These are phyloP conservation scores for Talaromyces stipitatus DNA, from an alignment of 495 filamentous ascomycete species.

Conservation along the genomic window DNA sequence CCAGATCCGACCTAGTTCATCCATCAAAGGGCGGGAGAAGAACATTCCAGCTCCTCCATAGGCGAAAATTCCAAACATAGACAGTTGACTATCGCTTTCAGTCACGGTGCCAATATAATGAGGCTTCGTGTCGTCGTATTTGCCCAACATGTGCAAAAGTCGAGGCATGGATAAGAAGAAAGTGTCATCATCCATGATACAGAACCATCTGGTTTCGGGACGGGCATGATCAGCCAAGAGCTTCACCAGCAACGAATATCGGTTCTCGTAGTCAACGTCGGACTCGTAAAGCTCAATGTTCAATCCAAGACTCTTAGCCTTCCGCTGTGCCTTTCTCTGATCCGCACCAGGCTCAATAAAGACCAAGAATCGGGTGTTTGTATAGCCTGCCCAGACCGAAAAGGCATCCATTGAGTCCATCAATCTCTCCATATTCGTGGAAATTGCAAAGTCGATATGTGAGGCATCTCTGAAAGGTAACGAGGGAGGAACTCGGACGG, in stretches of 20 bases:
- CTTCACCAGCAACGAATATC: conserved; percentile 54
- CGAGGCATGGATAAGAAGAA: conserved; percentile 49
- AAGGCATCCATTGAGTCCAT: conserved; percentile 48
- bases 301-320: conserved; percentile 38
- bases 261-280: conserved; percentile 39
- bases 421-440: conserved; percentile 49
- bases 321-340: conserved; percentile 21
- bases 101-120: conserved; percentile 51
- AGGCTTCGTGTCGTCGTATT: conserved; percentile 37
- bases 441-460: conserved; percentile 52
- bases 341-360: conserved; percentile 42
- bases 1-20: conserved; percentile 28
- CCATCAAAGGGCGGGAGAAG: conserved; percentile 42
- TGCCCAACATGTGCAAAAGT: conserved; percentile 36
- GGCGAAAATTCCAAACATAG: conserved; percentile 42
- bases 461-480: conserved; percentile 39
- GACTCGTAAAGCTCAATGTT: conserved; percentile 44
- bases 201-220: conserved; percentile 48
- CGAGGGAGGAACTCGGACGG: conserved; percentile 22
- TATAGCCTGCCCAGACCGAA: conserved; percentile 53
- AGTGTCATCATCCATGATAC: conserved; percentile 64
- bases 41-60: conserved; percentile 57
- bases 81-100: conserved; percentile 44
- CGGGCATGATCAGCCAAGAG: conserved; percentile 40
- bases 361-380: conserved; percentile 47